Conservation (phyloP, 2,329 filamentous ascomycete species). For the Aspergillus sp. region DNA sequence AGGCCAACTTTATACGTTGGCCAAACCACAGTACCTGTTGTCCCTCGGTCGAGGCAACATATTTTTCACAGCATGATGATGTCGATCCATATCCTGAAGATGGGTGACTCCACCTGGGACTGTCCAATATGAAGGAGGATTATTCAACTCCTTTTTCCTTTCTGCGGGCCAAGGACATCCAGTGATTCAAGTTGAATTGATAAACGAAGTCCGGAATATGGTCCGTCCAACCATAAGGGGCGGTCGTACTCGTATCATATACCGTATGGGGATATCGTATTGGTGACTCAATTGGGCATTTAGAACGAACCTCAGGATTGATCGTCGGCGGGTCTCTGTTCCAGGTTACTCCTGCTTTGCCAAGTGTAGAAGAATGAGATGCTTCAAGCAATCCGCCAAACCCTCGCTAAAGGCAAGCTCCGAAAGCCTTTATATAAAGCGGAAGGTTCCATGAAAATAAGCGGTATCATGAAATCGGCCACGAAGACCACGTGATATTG, state of each 20-base stretch:
- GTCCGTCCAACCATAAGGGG: background rate
- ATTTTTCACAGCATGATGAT: background rate
- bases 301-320: background rate
- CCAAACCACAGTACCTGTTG: background rate
- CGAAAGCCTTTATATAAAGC: too few species aligned
- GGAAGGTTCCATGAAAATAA: too few species aligned
- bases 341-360: too few species aligned
- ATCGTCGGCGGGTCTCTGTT: too few species aligned
- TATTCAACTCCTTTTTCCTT: background rate
- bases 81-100: background rate
- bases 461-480: too few species aligned
- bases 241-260: background rate
- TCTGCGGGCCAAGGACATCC: background rate
- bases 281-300: background rate
- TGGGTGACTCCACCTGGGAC: background rate
- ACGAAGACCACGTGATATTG: too few species aligned
- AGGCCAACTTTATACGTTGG: too few species aligned
- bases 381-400: too few species aligned
- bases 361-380: too few species aligned
- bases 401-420: too few species aligned
- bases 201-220: background rate
- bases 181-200: background rate
- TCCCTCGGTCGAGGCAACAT: background rate
- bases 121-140: background rate
- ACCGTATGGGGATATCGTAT: too few species aligned